Conservation (phyloP, 2,329 filamentous ascomycete genomes). For the Colletotrichum agaves region DNA sequence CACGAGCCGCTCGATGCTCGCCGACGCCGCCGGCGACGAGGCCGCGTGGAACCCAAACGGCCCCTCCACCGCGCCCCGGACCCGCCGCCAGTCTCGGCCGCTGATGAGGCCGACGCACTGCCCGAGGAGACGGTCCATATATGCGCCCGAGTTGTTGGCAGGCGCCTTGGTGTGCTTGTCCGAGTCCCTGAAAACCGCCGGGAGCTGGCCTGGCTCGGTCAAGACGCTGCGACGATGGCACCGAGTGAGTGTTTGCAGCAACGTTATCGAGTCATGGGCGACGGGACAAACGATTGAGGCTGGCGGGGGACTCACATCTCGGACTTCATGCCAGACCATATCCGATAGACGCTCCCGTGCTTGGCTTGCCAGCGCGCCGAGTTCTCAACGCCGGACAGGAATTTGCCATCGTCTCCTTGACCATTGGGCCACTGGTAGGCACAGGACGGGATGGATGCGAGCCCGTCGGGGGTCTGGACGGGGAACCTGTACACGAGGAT, state of each 20-base stretch:
- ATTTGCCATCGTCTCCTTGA: constrained; percentile 8
- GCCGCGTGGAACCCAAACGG: no score
- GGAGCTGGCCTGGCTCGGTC: not conserved
- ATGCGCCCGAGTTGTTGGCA: constrained; percentile 10
- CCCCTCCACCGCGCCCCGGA: no score
- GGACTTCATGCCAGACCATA: constrained; percentile 17
- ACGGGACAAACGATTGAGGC: no score
- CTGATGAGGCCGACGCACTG: constrained; percentile 8
- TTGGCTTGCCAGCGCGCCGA: not conserved
- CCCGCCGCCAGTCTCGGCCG: not conserved
- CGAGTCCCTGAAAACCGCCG: constrained; percentile 8
- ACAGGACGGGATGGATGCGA: constrained; percentile 1
- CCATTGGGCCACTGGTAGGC: constrained; percentile 13
- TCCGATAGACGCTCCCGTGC: not conserved
- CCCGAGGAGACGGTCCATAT: constrained; percentile 3
- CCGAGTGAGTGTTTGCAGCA: not conserved
- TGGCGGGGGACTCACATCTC: constrained; percentile 12
- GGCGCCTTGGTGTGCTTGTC: constrained; percentile 10
- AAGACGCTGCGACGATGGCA: not conserved
- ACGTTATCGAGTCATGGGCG: no score
- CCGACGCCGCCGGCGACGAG: not conserved
- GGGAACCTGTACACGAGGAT: no score
- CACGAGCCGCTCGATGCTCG: not conserved
- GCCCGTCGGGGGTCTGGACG: no score
- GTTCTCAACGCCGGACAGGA: not conserved